Percentiles rank a stretch among this genome's conserved stretches.
Evolutionary conservation across 2,329 filamentous ascomycete genomes (phyloP).

Genomic region (Xylaria sp.): DNA sequence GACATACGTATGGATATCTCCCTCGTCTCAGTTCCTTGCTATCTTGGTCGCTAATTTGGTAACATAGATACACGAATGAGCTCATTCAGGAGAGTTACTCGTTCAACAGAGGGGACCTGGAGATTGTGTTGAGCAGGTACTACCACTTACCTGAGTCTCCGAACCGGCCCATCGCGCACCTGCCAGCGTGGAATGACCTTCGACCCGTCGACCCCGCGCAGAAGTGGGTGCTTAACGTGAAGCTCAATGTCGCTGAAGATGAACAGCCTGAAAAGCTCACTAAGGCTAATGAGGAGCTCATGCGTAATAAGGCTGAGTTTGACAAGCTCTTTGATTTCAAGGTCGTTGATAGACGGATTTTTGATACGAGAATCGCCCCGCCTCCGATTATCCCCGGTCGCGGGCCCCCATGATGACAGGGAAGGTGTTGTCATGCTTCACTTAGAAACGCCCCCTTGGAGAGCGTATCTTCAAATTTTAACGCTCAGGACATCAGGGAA

Average conservation of each 20-base stretch:
- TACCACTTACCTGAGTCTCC: slow-evolving; percentile 47
- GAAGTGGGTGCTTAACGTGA: slow-evolving; percentile 63
- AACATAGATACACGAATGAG: slow-evolving; percentile 56
- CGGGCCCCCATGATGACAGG: slow-evolving; percentile 12
- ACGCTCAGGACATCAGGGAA: too few species aligned
- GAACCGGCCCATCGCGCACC: slow-evolving; percentile 36
- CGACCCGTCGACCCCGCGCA: slow-evolving; percentile 55
- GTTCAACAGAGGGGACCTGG: slow-evolving; percentile 60
- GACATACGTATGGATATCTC: slow-evolving; percentile 51
- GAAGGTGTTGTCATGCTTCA: background rate
- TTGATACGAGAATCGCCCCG: slow-evolving; percentile 40
- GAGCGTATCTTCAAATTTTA: too few species aligned
- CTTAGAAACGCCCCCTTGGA: too few species aligned
- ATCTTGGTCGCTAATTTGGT: background rate
- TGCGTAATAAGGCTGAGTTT: slow-evolving; percentile 69
- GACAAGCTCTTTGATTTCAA: slow-evolving; percentile 85
- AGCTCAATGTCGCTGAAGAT: slow-evolving; percentile 59
- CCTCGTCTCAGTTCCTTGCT: background rate
- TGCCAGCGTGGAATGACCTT: slow-evolving; percentile 56
- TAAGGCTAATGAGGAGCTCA: slow-evolving; percentile 59
- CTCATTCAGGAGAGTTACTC: slow-evolving; percentile 59
- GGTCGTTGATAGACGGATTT: slow-evolving; percentile 60
- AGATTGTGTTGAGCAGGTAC: slow-evolving; percentile 58
- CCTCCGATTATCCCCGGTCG: slow-evolving; percentile 28
- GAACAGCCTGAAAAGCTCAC: slow-evolving; percentile 63